Evolutionary conservation across 2,329 filamentous ascomycete genomes (phyloP), one percentile per base, ranked within the genome.

Genomic region (Lasiodiplodia gonubiensis): DNA sequence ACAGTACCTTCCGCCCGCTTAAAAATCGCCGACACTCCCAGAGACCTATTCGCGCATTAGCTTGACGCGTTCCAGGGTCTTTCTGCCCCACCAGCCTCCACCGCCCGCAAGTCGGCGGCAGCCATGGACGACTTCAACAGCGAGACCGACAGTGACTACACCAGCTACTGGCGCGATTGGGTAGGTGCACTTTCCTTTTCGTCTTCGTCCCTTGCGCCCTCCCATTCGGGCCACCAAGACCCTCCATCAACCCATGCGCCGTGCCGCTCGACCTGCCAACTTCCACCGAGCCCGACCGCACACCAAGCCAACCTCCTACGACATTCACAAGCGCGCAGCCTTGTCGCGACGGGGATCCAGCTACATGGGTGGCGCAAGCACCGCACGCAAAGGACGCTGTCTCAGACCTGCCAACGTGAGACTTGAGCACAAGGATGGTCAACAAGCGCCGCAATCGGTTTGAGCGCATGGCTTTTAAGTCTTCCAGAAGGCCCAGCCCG

Each of bases 151-250:
- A 97, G 94, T 81, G 95, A 99, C 83, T 99, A 98, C 80, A 97
- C 95, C 59, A 98, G 93, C 82, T 99, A 98, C 81, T 99, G 95
- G 95, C 87, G 94, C 80, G 95, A 99, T 83, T 99, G 95, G 95
- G 95, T 98, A 85, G 84, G 92, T 89, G 69, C 66, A 67, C 55
- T 33, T 64, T 42, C 27, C 35, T 53, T 48, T 37, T 27, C 49
- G 55, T 64, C 39, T 42, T 54, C 27, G 16, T 25, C 27, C 46
- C 11, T n/a, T 63, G 46, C 39, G 42, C 27, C 21, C 30, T 30
- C 46, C 39, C 59, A 8, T 8, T 7, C 12, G 27, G n/a, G 14
- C 30, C 18, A 25, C 27, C 55, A 48, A 37, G 23, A 1, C 12
- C 37, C 59, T 46, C 46, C 46, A 35, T 21, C 59, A 30, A 35